Percentiles rank a stretch among this genome's conserved stretches.
Evolutionary conservation across 345 rosid species (phyloP).

Genomic region (Eucalyptus rudis): DNA sequence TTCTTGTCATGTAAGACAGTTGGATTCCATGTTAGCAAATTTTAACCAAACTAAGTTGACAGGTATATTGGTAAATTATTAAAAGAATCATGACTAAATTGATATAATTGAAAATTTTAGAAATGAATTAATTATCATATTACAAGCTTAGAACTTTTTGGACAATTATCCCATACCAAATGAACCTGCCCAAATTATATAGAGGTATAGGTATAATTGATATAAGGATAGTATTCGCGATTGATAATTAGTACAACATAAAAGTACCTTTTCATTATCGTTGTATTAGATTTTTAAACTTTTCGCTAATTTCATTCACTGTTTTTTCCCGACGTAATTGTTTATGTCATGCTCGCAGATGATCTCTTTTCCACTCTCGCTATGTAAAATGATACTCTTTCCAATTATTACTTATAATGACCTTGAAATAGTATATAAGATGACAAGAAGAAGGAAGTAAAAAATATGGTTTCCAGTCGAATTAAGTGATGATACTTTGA

Average conservation of each 20-base stretch:
- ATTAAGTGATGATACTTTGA: neutral
- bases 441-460: neutral
- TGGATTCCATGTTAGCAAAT: rapidly evolving
- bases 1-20: rapidly evolving
- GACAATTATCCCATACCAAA: neutral
- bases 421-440: neutral
- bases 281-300: neutral
- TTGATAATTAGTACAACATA: neutral
- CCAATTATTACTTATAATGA: neutral
- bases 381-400: neutral
- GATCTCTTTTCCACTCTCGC: neutral
- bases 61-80: neutral
- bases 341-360: neutral
- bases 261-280: neutral
- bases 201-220: too few species aligned
- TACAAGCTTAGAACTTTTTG: neutral
- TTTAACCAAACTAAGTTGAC: neutral
- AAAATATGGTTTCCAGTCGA: neutral
- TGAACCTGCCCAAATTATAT: neutral
- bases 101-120: neutral
- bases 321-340: neutral
- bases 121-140: rapidly evolving
- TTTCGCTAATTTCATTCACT: neutral
- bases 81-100: rapidly evolving
- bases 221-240: neutral